A percentile compares a stretch with the other conserved stretches of the same genome.
Evolutionary conservation across 148 eudicot genomes (phyloP).

Genomic region (Rhododendron molle): DNA sequence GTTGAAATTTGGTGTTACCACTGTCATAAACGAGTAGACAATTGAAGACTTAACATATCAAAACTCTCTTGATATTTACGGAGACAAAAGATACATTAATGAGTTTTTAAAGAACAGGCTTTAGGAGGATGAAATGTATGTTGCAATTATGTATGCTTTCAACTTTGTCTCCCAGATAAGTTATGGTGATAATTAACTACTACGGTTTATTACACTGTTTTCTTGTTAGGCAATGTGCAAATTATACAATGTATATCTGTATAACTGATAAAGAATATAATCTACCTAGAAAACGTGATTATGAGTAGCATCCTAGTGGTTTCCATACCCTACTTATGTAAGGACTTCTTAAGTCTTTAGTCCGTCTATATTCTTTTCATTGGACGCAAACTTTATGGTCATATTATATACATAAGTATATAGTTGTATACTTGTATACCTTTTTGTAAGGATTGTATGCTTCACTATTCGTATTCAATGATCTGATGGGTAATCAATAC

Average conservation of each 20-base stretch:
- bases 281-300: not conserved
- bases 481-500: too few species aligned
- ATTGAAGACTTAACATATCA: not conserved
- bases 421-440: too few species aligned
- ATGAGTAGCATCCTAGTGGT: not conserved
- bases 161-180: not conserved
- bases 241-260: not conserved
- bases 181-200: not conserved
- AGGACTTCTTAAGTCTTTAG: too few species aligned
- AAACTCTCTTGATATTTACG: not conserved
- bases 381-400: not conserved
- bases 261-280: not conserved
- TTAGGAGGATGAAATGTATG: not conserved
- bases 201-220: not conserved
- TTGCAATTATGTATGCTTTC: not conserved
- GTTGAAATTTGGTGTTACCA: not conserved
- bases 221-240: not conserved
- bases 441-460: too few species aligned
- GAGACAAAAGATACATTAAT: not conserved
- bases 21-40: not conserved
- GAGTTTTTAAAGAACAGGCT: not conserved
- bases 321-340: too few species aligned
- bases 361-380: not conserved
- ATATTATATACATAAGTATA: too few species aligned
- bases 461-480: too few species aligned